phyloP scores from a whole-genome alignment of 2,329 filamentous ascomycete genomes.

The Rosellinia necatrix region DNA sequence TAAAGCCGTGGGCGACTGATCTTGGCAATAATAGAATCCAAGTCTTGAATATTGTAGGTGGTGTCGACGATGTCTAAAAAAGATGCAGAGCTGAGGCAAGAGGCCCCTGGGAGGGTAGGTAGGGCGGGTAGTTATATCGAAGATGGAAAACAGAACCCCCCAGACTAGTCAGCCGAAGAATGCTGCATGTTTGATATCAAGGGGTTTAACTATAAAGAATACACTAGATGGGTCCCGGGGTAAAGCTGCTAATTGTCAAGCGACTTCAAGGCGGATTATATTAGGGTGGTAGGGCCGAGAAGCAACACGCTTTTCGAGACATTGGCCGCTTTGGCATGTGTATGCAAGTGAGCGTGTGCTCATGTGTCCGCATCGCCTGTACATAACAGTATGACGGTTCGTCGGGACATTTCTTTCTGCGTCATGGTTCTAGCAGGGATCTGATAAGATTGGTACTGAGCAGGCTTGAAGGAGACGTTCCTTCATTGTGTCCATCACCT shows the following conservation, averaged over 20 bases:
- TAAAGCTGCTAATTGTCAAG: conserved; percentile 35
- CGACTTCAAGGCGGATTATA: conserved; percentile 42
- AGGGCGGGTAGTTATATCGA: conserved; percentile 28
- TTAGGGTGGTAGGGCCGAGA: conserved; percentile 45
- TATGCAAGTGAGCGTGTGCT: conserved; percentile 41
- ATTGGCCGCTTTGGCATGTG: conserved; percentile 44
- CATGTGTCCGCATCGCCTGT: conserved; percentile 41
- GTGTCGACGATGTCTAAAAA: background rate
- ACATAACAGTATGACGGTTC: conserved; percentile 38
- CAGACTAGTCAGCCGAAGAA: conserved; percentile 37
- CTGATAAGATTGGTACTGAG: conserved; percentile 32
- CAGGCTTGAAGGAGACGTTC: conserved; percentile 38
- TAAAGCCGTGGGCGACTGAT: background rate
- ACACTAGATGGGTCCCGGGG: conserved; percentile 29
- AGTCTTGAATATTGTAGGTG: conserved; percentile 1
- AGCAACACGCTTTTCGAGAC: conserved; percentile 42
- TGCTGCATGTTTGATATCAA: conserved; percentile 38
- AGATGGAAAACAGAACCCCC: conserved; percentile 28
- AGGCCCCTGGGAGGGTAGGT: conserved; percentile 22
- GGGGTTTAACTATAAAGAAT: conserved; percentile 37
- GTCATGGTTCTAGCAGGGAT: conserved; percentile 46
- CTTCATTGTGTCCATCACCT: conserved; percentile 38
- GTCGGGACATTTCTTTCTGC: conserved; percentile 41
- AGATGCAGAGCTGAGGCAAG: background rate
- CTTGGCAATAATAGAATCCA: conserved; percentile 1